phyloP scores from a whole-genome alignment of 441 rosid species.

The Gossypium trilobum region DNA sequence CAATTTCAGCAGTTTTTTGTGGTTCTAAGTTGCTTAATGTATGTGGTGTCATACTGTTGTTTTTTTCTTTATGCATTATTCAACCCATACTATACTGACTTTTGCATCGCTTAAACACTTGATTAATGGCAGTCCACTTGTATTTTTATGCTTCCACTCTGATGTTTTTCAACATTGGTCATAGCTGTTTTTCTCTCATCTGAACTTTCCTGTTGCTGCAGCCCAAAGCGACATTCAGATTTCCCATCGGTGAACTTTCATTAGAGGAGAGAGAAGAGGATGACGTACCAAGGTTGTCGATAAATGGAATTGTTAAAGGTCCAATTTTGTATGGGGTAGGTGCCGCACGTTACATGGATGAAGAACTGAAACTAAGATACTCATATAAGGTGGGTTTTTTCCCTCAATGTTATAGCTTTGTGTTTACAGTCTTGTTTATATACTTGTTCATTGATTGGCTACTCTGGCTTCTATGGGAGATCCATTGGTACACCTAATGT shows the following conservation, averaged over 20 bases:
- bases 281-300: slow-evolving; percentile 48
- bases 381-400: slow-evolving; percentile 50
- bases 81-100: neutral
- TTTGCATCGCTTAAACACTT: neutral
- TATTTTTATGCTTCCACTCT: neutral
- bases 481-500: neutral
- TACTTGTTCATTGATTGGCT: neutral
- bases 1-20: neutral
- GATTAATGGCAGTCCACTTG: neutral
- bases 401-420: neutral
- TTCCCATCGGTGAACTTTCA: slow-evolving; percentile 74
- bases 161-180: neutral
- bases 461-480: neutral
- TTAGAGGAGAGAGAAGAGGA: slow-evolving; percentile 64
- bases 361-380: slow-evolving; percentile 69
- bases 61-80: neutral
- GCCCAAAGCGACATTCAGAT: slow-evolving; percentile 84
- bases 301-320: slow-evolving; percentile 59
- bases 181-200: neutral
- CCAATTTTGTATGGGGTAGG: slow-evolving; percentile 52
- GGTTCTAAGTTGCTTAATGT: neutral
- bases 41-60: neutral
- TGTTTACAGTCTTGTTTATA: neutral
- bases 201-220: slow-evolving; percentile 24
- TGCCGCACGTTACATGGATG: slow-evolving; percentile 53